Percentiles rank a stretch among this genome's conserved stretches.
phyloP scores from a whole-genome alignment of 2,329 filamentous ascomycete genomes.

The Colletotrichum caudatum region DNA sequence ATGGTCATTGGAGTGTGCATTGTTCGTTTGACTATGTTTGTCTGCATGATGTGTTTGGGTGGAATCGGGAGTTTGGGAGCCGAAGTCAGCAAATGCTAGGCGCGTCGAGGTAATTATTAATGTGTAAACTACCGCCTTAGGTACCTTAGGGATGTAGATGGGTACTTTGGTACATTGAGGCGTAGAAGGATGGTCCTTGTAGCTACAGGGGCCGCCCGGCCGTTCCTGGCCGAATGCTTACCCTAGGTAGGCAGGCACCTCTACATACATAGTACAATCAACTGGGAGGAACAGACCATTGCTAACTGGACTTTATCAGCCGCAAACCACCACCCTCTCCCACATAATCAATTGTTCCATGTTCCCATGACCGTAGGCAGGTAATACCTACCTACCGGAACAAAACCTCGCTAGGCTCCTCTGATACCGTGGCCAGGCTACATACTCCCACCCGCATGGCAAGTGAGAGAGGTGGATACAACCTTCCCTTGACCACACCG shows the following conservation, averaged over 20 bases:
- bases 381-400: background rate
- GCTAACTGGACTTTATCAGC: background rate
- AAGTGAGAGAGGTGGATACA: background rate
- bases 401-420: background rate
- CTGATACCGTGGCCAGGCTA: background rate
- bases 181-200: background rate
- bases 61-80: constrained; percentile 15
- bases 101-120: background rate
- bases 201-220: too few species aligned
- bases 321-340: background rate
- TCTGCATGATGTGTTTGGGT: background rate
- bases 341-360: background rate
- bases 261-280: too few species aligned
- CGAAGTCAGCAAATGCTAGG: background rate
- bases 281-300: background rate
- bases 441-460: background rate
- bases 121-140: background rate
- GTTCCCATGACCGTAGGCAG: background rate
- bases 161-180: too few species aligned
- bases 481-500: background rate
- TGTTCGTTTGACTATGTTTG: background rate
- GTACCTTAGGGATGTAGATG: too few species aligned
- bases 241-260: too few species aligned
- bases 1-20: background rate
- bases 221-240: too few species aligned